Evolutionary conservation across 2,329 filamentous ascomycete genomes (phyloP), one percentile per base, ranked within the genome.

Genomic region (Clonostachys chloroleuca): DNA sequence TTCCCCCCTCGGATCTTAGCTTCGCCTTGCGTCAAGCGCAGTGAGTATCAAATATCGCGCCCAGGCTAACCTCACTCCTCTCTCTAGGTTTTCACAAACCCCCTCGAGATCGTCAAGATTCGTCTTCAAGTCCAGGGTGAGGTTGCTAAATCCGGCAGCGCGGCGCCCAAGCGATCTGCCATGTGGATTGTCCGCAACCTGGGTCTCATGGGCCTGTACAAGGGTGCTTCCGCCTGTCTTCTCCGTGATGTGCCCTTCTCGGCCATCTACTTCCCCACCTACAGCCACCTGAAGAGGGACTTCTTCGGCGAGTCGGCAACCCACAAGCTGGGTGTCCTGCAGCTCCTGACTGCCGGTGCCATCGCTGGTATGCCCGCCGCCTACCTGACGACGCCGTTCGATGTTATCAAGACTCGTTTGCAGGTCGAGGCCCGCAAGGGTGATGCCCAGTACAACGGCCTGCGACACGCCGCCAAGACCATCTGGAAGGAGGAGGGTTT

Each of bases 41-140:
- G 14, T 14, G 30, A 3, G 9, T 10, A 12, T 9, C 17, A 12
- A 39, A 6, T 2, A n/a, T 18, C 14, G 12, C 17, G 36, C 12
- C 17, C 14, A 18, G 5, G 12, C 36, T 39, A 12, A 39, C 36
- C 24, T 46, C 14, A 2, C 24, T 30, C 9, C 24, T 44, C 43
- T 48, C 40, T 40, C 33, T 18, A 92, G 89, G 84, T 96, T 58
- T 97, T 97, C 71, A 96, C 91, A 56, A 99, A 97, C 68, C 94
- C 94, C 24, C 83, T 99, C 16, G 94, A 99, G 68, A 99, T 99
- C 62, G 94, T 99, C 75, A 99, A 99, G 78, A 99, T 99, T 64
- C 88, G 94, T 55, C 83, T 99, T 46, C 94, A 99, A 69, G 88
- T 99, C 20, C 94, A 99, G 73, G 94, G 94, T 50, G 94, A 99